phyloP scores from a whole-genome alignment of 2,329 filamentous ascomycete species.

The Blastomyces percursus region DNA sequence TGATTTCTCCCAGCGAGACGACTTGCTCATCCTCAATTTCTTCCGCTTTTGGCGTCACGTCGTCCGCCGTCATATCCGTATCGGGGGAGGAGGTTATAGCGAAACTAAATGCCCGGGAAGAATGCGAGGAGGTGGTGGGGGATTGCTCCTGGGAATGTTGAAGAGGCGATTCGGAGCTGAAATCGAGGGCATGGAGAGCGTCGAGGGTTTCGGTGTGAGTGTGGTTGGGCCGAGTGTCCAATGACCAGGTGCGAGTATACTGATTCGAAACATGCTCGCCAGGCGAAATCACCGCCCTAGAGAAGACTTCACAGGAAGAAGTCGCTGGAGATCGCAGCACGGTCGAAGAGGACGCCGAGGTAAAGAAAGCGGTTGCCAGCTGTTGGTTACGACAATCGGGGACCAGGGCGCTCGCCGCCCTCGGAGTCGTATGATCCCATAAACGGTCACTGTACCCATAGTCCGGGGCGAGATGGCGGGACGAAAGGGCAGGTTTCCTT shows the following conservation, averaged over 20 bases:
- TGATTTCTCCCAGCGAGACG: conserved; percentile 21
- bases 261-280: conserved; percentile 27
- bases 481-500: conserved; percentile 22
- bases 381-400: conserved; percentile 2
- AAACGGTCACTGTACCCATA: conserved; percentile 11
- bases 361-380: neutral
- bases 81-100: conserved; percentile 18
- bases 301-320: conserved; percentile 22
- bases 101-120: conserved; percentile 18
- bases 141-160: conserved; percentile 13
- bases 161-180: conserved; percentile 11
- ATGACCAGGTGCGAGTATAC: conserved; percentile 19
- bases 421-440: conserved; percentile 15
- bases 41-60: conserved; percentile 44
- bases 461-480: conserved; percentile 16
- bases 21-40: conserved; percentile 39
- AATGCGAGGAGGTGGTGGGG: conserved; percentile 14
- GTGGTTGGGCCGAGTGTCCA: conserved; percentile 8
- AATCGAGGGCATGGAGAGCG: conserved; percentile 1
- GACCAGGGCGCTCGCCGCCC: conserved; percentile 11
- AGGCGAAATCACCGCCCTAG: conserved; percentile 24
- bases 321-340: conserved; percentile 12
- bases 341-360: neutral
- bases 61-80: conserved; percentile 19
- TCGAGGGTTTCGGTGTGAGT: conserved; percentile 1